Evolutionary conservation across 2,329 filamentous ascomycete genomes (phyloP), one percentile per base, ranked within the genome.

Genomic region (Cyphellophora attinorum): DNA sequence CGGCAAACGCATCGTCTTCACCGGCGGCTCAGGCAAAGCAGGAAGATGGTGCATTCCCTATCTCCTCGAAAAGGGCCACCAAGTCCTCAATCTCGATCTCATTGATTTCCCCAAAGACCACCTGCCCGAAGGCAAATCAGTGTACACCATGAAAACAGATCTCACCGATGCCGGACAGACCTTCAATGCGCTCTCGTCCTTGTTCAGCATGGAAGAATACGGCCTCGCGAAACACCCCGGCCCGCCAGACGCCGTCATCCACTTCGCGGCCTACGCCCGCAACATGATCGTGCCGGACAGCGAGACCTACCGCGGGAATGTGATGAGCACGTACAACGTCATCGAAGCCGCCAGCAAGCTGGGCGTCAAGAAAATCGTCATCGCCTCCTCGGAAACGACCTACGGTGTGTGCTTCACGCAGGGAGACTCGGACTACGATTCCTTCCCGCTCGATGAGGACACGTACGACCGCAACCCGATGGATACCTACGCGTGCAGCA

Each of bases 351-450:
- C 74, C 0, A 74, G 65, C 48, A 76, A 76, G 42, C 58, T 79
- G 0, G 72, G 72, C 10, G 69, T 79, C 5, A 66, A 65, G 44
- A 79, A 79, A 48, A 69, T 79, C 46, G 62, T 79, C 47, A 67
- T 77, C 31, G 75, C 75, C 2, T 69, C 63, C 38, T 69, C 64
- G 13, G 71, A 76, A 46, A 75, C 72, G 0, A 71, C 68, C 0
- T 79, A 79, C 46, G 74, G 74, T 12, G 72, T 77, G 1, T 74
- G 70, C 43, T 79, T 74, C 45, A 66, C 69, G 1, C 70, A 79
- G 44, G 75, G 74, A 2, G 62, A 74, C 39, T 53, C 64, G 4
- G 66, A 72, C 19, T 79, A 70, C 46, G 60, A 67, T 12, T 62
- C 62, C 5, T 78, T 79, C 45, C 75, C 74, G 0, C 55, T 79